Evolutionary conservation across 345 rosid species (phyloP), one percentile per base, ranked within the genome.

Genomic region (Hibiscus syriacus): DNA sequence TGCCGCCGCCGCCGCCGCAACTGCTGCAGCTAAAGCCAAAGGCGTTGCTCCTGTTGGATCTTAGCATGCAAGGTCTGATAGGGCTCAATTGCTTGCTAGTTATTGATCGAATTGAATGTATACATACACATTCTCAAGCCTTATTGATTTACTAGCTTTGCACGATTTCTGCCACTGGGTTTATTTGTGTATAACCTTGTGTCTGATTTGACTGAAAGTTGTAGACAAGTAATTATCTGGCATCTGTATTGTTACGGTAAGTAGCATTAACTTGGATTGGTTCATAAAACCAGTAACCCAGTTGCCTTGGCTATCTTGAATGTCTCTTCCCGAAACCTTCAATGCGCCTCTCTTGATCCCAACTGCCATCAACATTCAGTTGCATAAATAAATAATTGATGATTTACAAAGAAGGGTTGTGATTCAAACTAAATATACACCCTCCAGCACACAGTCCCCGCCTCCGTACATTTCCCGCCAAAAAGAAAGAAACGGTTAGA

Each of bases 21-120:
- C 88, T 0, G 90, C 87, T 3, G 87, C 92, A 3, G 87, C 92
- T 55, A 84, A 87, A 73, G 72, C 86, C 55, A 90, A 92, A 80
- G 92, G 89, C 72, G 36, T 90, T 72, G 93, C 96, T 72, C 85
- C 93, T 8, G 98, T 87, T 57, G 97, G 97, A 68, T 88, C 97
- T 68, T 90, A 81, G 80, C 74, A 17, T 56, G 43, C 29, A 36
- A 59, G 63, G 20, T 39, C n/a, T 10, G 62, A 58, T 46, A 67
- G 66, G 72, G 53, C 49, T n/a, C 57, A 27, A 53, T 55, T 58
- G 55, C 20, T 13, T 3, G 55, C 45, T 38, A 45, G 72, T 53
- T 17, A 29, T 74, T 54, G 8, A 16, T 43, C 48, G 2, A 43
- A 57, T 72, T 67, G 30, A 71, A 48, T 72, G 78, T 76, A 77